Base-by-base conservation (phyloP, 495 filamentous ascomycete genomes). In the Arthonia radiata region DNA sequence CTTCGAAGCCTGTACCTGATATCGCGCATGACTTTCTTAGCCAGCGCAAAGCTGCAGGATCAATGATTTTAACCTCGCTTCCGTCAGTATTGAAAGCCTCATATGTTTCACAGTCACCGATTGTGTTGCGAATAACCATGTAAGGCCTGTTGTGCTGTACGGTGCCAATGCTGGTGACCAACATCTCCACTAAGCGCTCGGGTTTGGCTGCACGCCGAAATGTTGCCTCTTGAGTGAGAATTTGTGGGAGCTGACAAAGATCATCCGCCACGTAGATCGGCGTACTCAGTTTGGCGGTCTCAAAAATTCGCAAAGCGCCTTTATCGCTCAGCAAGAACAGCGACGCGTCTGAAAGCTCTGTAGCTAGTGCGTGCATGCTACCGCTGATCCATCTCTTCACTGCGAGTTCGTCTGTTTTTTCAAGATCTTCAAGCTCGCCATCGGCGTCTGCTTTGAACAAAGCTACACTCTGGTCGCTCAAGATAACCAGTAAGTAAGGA, bases 381-480 rank as follows among this genome's bases (percentile, higher is more conserved):
- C 68, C 76, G 4, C 73, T 73, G 13, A 67, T 50, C 75, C 82
- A 94, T 44, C 71, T 73, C 11, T 53, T 64, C 3, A 48, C 45
- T 5, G 38, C 34, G n/a, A 62, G 35, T 3, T 56, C 48, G 17
- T 71, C 66, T 21, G 53, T 47, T 28, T 61, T 50, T 17, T 72
- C 61, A 2, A 89, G 40, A 39, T 90, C 79, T 38, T 93, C 86
- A 15, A 99, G 50, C 28, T 94, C 86, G 13, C 79, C 69, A 39
- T 59, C 69, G 16, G 63, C 64, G 43, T 83, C 76, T 12, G 71
- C 68, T 42, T 72, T 58, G 13, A 80, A 65, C 15, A 94, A 54
- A 21, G 71, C 59, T 5, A 76, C 56, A 26, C 71, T 80, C 1
- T 60, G 61, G 44, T 93, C 80, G 31, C 91, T 76, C 30, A 75